phyloP scores from a whole-genome alignment of 2,329 filamentous ascomycete genomes.

The Xylariomycetidae sp. region DNA sequence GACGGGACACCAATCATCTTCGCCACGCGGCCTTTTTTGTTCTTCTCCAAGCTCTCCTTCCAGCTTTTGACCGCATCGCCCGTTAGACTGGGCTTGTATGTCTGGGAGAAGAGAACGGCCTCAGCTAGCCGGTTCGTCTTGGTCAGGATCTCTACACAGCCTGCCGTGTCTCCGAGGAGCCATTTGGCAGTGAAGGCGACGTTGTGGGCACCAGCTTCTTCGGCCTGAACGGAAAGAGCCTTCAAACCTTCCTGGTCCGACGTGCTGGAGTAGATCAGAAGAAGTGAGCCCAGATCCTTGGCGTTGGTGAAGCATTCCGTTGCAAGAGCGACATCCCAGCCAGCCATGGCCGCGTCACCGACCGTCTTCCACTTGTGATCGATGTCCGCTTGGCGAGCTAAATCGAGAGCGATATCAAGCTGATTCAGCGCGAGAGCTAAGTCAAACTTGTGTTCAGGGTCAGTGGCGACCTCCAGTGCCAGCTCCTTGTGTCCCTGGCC shows the following conservation, averaged over 20 bases:
- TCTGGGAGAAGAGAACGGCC: slow-evolving; percentile 88
- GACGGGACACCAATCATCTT: slow-evolving; percentile 79
- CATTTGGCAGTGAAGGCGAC: slow-evolving; percentile 88
- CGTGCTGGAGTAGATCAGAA: slow-evolving; percentile 85
- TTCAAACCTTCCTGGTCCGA: slow-evolving; percentile 71
- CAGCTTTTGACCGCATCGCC: slow-evolving; percentile 65
- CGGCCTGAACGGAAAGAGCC: slow-evolving; percentile 68
- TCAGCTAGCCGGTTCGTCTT: slow-evolving; percentile 78
- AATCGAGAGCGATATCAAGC: slow-evolving; percentile 77
- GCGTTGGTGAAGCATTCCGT: slow-evolving; percentile 91
- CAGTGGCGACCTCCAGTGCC: slow-evolving; percentile 88
- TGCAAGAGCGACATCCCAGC: slow-evolving; percentile 83
- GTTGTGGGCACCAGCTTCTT: slow-evolving; percentile 77
- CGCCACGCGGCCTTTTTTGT: slow-evolving; percentile 78
- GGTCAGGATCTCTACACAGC: slow-evolving; percentile 73
- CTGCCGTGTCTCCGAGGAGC: slow-evolving; percentile 78
- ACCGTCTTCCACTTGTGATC: slow-evolving; percentile 99
- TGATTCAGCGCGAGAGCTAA: slow-evolving; percentile 79
- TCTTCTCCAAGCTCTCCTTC: slow-evolving; percentile 80
- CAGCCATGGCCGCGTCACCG: slow-evolving; percentile 80
- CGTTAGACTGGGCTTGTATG: slow-evolving; percentile 82
- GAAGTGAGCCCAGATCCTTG: slow-evolving; percentile 82
- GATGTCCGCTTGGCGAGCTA: slow-evolving; percentile 76
- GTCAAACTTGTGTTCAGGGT: slow-evolving; percentile 95
- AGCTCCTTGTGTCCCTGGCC: slow-evolving; percentile 96